Conservation (phyloP, 257 asterid species). For the Solanum boliviense region DNA sequence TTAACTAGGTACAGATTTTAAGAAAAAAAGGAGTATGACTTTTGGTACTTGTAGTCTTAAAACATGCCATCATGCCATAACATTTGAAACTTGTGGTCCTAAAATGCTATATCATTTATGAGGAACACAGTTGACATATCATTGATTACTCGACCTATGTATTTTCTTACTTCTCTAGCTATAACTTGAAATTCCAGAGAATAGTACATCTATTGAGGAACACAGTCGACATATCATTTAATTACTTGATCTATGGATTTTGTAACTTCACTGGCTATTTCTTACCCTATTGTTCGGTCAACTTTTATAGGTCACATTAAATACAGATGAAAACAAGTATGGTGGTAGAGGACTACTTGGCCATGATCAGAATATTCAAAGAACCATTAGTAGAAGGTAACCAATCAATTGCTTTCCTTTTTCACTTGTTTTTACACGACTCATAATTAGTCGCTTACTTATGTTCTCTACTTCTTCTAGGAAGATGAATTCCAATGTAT, state of each 20-base stretch:
- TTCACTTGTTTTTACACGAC: neutral
- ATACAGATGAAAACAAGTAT: slow-evolving; percentile 72
- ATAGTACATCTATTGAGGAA: neutral
- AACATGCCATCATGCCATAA: neutral
- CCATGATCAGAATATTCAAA: slow-evolving; percentile 42
- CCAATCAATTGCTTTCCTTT: neutral
- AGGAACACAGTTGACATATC: neutral
- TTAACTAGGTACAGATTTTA: neutral
- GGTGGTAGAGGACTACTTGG: slow-evolving; percentile 71
- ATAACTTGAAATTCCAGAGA: neutral
- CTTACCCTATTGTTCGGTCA: neutral
- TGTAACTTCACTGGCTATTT: neutral
- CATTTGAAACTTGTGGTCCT: neutral
- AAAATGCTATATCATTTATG: neutral
- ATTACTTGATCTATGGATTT: neutral
- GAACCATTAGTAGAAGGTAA: slow-evolving; percentile 67
- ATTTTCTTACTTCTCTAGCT: neutral
- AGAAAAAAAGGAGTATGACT: neutral
- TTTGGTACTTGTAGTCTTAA: neutral
- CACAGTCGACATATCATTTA: neutral
- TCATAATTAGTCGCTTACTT: neutral
- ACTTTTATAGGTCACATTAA: slow-evolving; percentile 43
- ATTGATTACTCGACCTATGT: neutral
- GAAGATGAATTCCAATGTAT: neutral
- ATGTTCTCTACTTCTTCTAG: neutral